A percentile compares a stretch with the other conserved stretches of the same genome.
Evolutionary conservation across 257 asterid species (phyloP).

Genomic region (Nicotiana noctiflora): DNA sequence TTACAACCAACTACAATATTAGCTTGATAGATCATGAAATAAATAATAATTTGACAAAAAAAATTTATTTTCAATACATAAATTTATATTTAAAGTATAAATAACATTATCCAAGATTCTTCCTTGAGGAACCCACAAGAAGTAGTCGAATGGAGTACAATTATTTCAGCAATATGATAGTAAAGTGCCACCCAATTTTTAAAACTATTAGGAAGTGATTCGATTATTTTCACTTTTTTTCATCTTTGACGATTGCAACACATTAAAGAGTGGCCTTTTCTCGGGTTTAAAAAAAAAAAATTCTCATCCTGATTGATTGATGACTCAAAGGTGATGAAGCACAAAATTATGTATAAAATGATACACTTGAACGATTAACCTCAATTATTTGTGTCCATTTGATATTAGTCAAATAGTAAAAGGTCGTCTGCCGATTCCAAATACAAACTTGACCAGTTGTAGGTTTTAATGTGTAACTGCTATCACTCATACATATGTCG

Average conservation of each 20-base stretch:
- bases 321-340: neutral
- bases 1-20: neutral
- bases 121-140: neutral
- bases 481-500: no score
- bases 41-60: neutral
- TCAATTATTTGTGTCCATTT: neutral
- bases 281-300: neutral
- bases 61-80: neutral
- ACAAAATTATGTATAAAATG: neutral
- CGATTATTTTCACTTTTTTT: neutral
- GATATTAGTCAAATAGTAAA: neutral
- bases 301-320: neutral
- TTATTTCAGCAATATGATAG: neutral
- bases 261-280: neutral
- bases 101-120: neutral
- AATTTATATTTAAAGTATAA: neutral
- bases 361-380: neutral
- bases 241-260: neutral
- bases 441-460: no score
- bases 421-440: neutral
- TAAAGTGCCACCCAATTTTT: neutral
- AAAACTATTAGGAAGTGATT: neutral
- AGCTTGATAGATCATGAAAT: neutral
- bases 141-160: neutral
- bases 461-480: no score